A percentile compares a stretch with the other conserved stretches of the same genome.
These are phyloP conservation scores for Tetraselmis striata DNA, from an alignment of 139 green algal species.

Conservation along the genomic window DNA sequence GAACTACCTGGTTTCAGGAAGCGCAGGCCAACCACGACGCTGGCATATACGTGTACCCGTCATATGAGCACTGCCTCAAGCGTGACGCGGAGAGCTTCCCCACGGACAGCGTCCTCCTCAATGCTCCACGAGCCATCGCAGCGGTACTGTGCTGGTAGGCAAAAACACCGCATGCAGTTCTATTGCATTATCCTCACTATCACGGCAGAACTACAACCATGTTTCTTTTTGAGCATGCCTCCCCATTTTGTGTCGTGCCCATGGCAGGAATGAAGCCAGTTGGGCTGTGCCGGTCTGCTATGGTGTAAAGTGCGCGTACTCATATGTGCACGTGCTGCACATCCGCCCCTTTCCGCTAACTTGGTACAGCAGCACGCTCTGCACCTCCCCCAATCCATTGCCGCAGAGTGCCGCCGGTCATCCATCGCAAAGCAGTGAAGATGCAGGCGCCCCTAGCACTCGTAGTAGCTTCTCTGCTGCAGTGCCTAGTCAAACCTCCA, in stretches of 20 bases:
- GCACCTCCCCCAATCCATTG: too few species aligned
- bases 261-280: background rate
- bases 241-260: too few species aligned
- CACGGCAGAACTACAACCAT: too few species aligned
- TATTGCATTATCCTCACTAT: too few species aligned
- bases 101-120: background rate
- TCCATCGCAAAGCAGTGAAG: too few species aligned
- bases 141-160: background rate
- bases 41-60: background rate
- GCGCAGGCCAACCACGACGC: background rate
- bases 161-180: too few species aligned
- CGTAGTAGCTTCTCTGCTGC: too few species aligned
- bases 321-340: background rate
- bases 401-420: too few species aligned
- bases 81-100: background rate
- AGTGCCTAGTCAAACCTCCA: too few species aligned
- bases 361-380: background rate
- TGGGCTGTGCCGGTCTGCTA: background rate
- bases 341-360: background rate
- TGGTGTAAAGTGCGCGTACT: background rate
- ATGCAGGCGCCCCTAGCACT: too few species aligned
- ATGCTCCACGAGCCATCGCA: background rate
- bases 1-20: background rate
- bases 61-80: background rate
- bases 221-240: too few species aligned